Conservation (phyloP, 345 rosid genomes). For the Citropsis articulata region DNA sequence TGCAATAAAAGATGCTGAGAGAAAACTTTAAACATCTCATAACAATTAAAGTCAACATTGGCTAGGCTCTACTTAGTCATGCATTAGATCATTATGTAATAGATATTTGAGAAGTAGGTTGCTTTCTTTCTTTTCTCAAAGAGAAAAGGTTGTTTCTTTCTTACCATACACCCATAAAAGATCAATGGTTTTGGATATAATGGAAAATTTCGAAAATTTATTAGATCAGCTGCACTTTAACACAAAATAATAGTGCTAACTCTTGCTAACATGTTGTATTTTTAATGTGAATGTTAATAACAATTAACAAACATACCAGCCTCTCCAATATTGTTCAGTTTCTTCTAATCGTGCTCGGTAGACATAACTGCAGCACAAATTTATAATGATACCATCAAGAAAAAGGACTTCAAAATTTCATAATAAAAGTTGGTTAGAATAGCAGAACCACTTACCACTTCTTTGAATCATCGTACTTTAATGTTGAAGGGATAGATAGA, state of each 20-base stretch:
- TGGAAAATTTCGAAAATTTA: neutral
- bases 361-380: conserved; percentile 57
- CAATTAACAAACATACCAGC: conserved; percentile 54
- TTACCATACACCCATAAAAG: neutral
- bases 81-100: neutral
- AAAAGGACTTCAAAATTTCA: neutral
- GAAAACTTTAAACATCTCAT: neutral
- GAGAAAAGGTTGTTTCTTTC: neutral
- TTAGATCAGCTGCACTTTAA: neutral
- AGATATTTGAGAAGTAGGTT: neutral
- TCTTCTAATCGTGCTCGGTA: conserved; percentile 66
- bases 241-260: neutral
- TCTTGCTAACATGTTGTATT: neutral
- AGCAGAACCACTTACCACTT: conserved; percentile 53
- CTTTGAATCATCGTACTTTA: conserved; percentile 72
- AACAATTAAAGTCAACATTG: neutral
- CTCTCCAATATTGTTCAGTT: conserved; percentile 97
- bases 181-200: neutral
- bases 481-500: conserved; percentile 75
- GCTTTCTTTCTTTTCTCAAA: neutral
- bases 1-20: neutral
- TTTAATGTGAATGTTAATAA: neutral
- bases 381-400: conserved; percentile 15
- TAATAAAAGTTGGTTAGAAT: neutral
- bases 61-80: neutral